phyloP scores from a whole-genome alignment of 345 rosid genomes.

The Anacardium occidentale region DNA sequence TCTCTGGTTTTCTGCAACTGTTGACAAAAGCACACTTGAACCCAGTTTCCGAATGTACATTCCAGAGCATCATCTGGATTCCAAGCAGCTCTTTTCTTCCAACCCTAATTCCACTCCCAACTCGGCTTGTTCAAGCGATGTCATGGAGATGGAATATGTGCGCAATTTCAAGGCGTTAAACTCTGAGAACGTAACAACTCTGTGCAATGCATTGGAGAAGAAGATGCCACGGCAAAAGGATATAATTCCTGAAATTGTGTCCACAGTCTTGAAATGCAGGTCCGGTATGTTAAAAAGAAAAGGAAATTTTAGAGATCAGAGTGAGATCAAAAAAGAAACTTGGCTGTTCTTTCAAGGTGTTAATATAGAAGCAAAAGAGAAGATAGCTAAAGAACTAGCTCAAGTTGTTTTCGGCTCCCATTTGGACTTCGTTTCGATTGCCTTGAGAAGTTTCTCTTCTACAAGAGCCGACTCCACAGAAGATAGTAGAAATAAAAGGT shows the following conservation, averaged over 20 bases:
- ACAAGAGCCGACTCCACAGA: constrained; percentile 55
- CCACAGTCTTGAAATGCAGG: constrained; percentile 63
- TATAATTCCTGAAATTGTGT: constrained; percentile 51
- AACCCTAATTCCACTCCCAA: constrained; percentile 53
- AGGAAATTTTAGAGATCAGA: constrained; percentile 20
- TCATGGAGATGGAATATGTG: constrained; percentile 51
- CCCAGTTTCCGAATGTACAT: constrained; percentile 45
- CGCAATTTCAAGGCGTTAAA: constrained; percentile 58
- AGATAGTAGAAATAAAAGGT: constrained; percentile 61
- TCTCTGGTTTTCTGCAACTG: constrained; percentile 34
- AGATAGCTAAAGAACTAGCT: constrained; percentile 67
- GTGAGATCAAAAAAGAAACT: constrained; percentile 56
- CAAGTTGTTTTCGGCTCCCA: constrained; percentile 58
- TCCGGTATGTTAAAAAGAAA: constrained; percentile 58
- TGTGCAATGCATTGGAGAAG: constrained; percentile 61
- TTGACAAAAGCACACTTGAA: constrained; percentile 17
- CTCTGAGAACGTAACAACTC: constrained; percentile 47
- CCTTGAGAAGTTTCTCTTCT: constrained; percentile 61
- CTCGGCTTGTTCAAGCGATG: constrained; percentile 68
- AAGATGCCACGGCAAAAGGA: constrained; percentile 75
- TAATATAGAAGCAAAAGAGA: constrained; percentile 67
- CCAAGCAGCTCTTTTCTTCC: constrained; percentile 28
- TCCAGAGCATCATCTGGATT: constrained; percentile 42
- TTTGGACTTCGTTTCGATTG: constrained; percentile 42
- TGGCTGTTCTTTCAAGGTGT: constrained; percentile 80